Base-by-base conservation (phyloP, 306 rosid species). In the Prunus dulcis region DNA sequence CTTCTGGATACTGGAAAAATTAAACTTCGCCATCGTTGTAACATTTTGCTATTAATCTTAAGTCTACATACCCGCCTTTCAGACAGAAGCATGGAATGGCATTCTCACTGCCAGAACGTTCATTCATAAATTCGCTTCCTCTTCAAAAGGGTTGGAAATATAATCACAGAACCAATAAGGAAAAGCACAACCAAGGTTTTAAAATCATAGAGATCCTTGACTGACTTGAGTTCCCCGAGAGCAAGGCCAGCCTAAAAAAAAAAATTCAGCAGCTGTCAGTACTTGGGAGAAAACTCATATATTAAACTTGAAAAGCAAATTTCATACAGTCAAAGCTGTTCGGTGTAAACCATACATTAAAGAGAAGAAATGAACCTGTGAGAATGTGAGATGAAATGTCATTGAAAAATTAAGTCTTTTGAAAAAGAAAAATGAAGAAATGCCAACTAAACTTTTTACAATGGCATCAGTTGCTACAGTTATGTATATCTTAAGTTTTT, bases 161-260 rank as follows among this genome's bases (percentile, higher is more conserved):
- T 89, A 74, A 83, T 82, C 82, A 95, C 71, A 70, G 89, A 92
- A 80, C 98, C 97, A 76, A 95, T 90, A 65, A 95, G 93, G 87
- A 92, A 95, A 60, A 95, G 97, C 63, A 95, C 96, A 4, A 79
- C 82, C 82, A 95, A 83, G 46, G 98, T 95, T 85, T 90, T 95
- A 51, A 86, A 89, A 81, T 95, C 97, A 53, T 92, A 95, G 62
- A 95, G 88, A 76, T 95, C 98, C 87, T 87, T 95, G 77, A 95
- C 85, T n/a, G 98, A 95, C 78, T 89, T 90, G 46, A 95, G 92
- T 89, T 95, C 98, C 80, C 97, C 98, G 11, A 95, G 98, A 75
- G 98, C 96, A 82, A 91, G 98, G 73, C 98, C 98, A 68, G 98
- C 98, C 98, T 95, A 81, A 71, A 73, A 76, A 69, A 73, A 76